phyloP scores from a whole-genome alignment of 495 filamentous ascomycete genomes.

The Diplogelasinospora grovesii region DNA sequence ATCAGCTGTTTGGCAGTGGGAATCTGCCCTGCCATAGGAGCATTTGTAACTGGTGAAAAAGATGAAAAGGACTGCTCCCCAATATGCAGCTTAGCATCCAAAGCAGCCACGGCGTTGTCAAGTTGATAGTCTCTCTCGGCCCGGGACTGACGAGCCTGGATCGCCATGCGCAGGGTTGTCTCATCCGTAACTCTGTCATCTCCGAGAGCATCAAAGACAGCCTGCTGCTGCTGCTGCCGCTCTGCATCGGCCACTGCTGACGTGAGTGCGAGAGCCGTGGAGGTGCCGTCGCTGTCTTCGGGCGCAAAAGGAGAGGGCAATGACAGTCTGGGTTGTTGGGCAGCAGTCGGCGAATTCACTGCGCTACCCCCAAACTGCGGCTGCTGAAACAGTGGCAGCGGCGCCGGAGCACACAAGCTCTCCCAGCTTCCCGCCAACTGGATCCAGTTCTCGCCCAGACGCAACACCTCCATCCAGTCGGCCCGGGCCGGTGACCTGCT shows the following conservation, averaged over 20 bases:
- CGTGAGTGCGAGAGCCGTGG: constrained; percentile 1
- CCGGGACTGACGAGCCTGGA: constrained; percentile 51
- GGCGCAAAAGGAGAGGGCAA: constrained; percentile 1
- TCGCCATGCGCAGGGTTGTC: constrained; percentile 53
- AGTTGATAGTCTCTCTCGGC: constrained; percentile 43
- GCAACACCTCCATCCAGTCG: constrained; percentile 73
- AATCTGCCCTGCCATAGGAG: too few species aligned
- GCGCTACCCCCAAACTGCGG: constrained; percentile 4
- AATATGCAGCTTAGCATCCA: constrained; percentile 16
- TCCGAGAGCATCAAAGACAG: constrained; percentile 55
- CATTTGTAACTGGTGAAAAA: background rate
- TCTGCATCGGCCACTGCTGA: constrained; percentile 33
- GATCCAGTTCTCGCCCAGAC: constrained; percentile 58
- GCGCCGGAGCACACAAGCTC: constrained; percentile 60
- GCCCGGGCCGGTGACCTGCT: constrained; percentile 63
- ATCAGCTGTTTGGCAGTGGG: too few species aligned
- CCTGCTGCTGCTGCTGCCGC: constrained; percentile 48
- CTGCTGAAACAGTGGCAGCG: constrained; percentile 37
- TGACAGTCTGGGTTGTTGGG: background rate
- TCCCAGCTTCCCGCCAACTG: constrained; percentile 59
- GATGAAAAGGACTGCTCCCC: too few species aligned
- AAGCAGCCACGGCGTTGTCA: constrained; percentile 18
- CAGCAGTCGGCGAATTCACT: background rate
- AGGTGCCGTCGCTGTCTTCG: background rate
- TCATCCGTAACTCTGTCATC: constrained; percentile 62